A percentile compares a stretch with the other conserved stretches of the same genome.
Conservation (phyloP, 331 rosid genomes). For the Malus hybrid region DNA sequence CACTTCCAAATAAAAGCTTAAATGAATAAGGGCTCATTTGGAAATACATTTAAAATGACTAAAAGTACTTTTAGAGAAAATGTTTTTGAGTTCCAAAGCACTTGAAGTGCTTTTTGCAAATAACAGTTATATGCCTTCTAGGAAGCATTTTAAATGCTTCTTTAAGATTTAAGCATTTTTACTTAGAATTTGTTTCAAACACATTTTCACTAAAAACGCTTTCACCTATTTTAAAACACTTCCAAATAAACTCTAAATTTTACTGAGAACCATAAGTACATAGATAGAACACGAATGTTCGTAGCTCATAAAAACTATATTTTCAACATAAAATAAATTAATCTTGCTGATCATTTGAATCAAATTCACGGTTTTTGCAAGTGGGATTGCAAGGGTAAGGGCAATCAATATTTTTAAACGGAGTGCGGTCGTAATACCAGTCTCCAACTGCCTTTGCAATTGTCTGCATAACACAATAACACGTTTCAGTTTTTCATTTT, state of each 20-base stretch:
- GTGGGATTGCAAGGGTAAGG: conserved; percentile 88
- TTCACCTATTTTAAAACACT: too few relatives aligned
- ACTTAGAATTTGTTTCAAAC: too few relatives aligned
- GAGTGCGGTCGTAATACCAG: conserved; percentile 55
- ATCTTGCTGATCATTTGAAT: conserved; percentile 15
- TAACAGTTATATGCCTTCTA: too few relatives aligned
- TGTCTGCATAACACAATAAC: conserved; percentile 39
- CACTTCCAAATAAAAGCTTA: not conserved
- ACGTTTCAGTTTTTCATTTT: not conserved
- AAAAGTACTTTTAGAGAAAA: too few relatives aligned
- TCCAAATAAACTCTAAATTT: not conserved
- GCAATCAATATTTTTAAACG: conserved; percentile 60
- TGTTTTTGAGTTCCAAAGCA: too few relatives aligned
- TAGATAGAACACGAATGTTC: not conserved
- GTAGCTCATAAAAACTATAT: not conserved
- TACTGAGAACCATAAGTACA: not conserved
- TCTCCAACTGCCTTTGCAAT: conserved; percentile 77
- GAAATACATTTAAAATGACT: too few relatives aligned
- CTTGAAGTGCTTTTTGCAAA: too few relatives aligned
- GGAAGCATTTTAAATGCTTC: too few relatives aligned
- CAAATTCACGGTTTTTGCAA: conserved; percentile 48
- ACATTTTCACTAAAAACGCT: too few relatives aligned
- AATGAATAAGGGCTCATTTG: not conserved
- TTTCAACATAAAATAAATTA: not conserved
- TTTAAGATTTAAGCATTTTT: too few relatives aligned